Base-by-base conservation (phyloP, 2,329 filamentous ascomycete genomes). In the Aspergillus tubingensis region DNA sequence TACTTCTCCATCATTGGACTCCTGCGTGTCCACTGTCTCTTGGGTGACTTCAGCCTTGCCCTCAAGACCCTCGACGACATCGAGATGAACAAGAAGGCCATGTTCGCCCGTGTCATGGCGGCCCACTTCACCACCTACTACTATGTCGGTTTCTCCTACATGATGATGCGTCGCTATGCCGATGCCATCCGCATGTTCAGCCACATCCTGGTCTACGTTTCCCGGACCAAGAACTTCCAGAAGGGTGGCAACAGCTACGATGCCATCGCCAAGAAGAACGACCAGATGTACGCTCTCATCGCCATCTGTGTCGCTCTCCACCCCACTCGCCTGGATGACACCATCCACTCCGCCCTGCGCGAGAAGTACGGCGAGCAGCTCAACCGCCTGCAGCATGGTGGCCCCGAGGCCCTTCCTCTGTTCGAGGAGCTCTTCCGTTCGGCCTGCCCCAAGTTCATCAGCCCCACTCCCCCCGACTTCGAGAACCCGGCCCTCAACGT, bases 321-420 rank as follows among this genome's bases (percentile, higher is more conserved):
- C 81, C 95, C 95, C 61, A 98, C 94, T 59, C 88, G 95, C 70
- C 88, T 99, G 72, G 95, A 99, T 77, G 95, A 99, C 84, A 98
- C 94, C 76, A 97, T 99, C 82, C 95, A 99, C 88, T 96, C 92
- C 63, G 92, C 94, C 65, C 88, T 99, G 57, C 89, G 95, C 66
- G 95, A 99, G 85, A 99, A 99, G 88, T 99, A 97, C 80, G 95
- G 95, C 73, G 95, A 99, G 81, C 93, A 98, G 83, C 91, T 99
- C 72, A 89, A 92, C 72, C 93, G 94, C 82, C 88, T 99, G 80
- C 95, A 99, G 84, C 91, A 92, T 67, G 95, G 95, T 72, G 95
- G 95, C 36, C 92, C 94, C 65, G 95, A 99, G 73, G 91, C 93
- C 47, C 91, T 99, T 25, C 94, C 93, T 68, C 88, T 99, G 73